A percentile compares a stretch with the other conserved stretches of the same genome.
Conservation (phyloP, 2,329 filamentous ascomycete genomes). For the Coniella lustricola region DNA sequence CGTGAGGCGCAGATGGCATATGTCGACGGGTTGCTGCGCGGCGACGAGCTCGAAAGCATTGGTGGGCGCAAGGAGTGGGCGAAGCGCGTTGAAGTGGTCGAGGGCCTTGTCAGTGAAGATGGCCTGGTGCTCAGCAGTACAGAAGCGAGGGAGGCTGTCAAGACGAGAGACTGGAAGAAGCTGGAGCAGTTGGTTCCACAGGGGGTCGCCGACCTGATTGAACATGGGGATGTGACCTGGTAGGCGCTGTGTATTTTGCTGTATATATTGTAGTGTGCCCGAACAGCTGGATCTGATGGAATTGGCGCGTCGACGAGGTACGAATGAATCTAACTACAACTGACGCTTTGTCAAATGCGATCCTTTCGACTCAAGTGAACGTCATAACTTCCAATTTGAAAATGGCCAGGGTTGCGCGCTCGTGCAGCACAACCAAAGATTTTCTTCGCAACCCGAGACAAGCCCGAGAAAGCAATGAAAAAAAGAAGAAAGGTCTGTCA, state of each 20-base stretch:
- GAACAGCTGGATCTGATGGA: too few species aligned
- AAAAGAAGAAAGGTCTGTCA: conserved; percentile 60
- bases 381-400: too few species aligned
- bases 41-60: conserved; percentile 37
- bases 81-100: conserved; percentile 51
- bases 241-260: neutral
- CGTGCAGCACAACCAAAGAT: too few species aligned
- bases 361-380: neutral
- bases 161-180: conserved; percentile 35
- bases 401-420: too few species aligned
- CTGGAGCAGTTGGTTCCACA: conserved; percentile 49
- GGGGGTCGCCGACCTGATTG: conserved; percentile 52
- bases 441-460: conserved; percentile 12
- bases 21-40: conserved; percentile 40
- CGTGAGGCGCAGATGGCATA: conserved; percentile 48
- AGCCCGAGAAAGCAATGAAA: conserved; percentile 15
- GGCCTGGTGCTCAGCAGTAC: conserved; percentile 49
- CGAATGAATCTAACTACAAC: neutral
- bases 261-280: too few species aligned
- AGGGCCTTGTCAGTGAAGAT: conserved; percentile 35
- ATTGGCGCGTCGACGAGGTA: neutral
- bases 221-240: conserved; percentile 42
- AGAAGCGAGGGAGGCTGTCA: conserved; percentile 52
- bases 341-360: too few species aligned
- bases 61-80: conserved; percentile 55